phyloP scores from a whole-genome alignment of 176 grass and related monocot species.

The Musa schizocarpa region DNA sequence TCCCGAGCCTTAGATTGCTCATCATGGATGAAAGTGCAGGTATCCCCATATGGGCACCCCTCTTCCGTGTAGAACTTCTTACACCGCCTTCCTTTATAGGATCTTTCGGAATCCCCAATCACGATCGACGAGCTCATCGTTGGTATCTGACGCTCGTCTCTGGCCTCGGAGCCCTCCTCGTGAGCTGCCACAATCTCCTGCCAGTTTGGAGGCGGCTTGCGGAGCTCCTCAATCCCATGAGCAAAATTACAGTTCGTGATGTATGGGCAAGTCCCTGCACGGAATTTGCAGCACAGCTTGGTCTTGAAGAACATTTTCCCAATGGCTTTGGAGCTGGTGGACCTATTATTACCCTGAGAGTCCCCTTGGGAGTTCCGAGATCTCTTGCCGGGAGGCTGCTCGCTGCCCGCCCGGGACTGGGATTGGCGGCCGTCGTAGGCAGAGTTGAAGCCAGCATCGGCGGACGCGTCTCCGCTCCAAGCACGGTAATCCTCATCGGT shows the following conservation, averaged over 20 bases:
- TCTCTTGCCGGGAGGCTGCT: slow-evolving; percentile 78
- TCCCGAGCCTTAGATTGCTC: slow-evolving; percentile 90
- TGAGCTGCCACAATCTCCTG: slow-evolving; percentile 87
- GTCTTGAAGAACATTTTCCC: slow-evolving; percentile 99
- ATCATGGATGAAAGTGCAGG: slow-evolving; percentile 87
- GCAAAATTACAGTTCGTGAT: slow-evolving; percentile 97
- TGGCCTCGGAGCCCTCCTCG: slow-evolving; percentile 39
- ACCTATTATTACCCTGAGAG: slow-evolving; percentile 19
- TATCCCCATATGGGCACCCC: slow-evolving; percentile 82
- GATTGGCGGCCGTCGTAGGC: slow-evolving; percentile 39
- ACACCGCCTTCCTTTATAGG: slow-evolving; percentile 84
- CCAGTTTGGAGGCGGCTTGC: slow-evolving; percentile 97
- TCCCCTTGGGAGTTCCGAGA: slow-evolving; percentile 26
- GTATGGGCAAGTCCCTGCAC: slow-evolving; percentile 81
- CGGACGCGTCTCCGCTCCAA: slow-evolving; percentile 39
- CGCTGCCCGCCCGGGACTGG: slow-evolving; percentile 64
- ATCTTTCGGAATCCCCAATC: slow-evolving; percentile 40
- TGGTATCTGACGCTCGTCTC: slow-evolving; percentile 70
- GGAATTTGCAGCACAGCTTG: slow-evolving; percentile 96
- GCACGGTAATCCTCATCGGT: slow-evolving; percentile 85
- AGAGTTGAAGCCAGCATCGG: slow-evolving; percentile 25
- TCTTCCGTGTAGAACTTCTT: slow-evolving; percentile 99
- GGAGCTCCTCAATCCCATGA: slow-evolving; percentile 95
- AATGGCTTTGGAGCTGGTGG: slow-evolving; percentile 55
- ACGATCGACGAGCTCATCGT: slow-evolving; percentile 50